Base-by-base conservation (phyloP, 768 basidiomycete species). In the Phaeotremella skinneri region DNA sequence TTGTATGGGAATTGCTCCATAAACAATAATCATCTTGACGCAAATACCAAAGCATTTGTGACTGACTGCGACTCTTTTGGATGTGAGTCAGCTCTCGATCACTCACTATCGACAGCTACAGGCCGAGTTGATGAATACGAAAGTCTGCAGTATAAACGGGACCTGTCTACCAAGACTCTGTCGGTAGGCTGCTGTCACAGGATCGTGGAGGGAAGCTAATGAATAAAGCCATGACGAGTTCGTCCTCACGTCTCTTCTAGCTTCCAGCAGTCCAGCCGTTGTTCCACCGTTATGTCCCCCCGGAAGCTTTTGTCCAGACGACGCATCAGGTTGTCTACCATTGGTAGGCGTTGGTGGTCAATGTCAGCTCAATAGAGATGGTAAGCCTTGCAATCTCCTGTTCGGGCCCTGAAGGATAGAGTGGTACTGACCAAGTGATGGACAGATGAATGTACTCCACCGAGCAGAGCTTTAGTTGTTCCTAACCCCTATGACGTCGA, bases 21-120 rank as follows among this genome's bases (percentile, higher is more conserved):
- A 0, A 45, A 26, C 11, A 58, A 63, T 34, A 65, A 69, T 41
- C 67, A 66, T 27, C 47, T 69, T 7, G 61, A 65, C 34, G 53
- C 47, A 21, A 50, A 61, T 55, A 65, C 63, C 32, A 66, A 69
- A 49, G 67, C 41, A 3, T 69, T 69, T 34, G 54, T 65, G 21
- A 63, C 67, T 20, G 64, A 69, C 25, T 69, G 67, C 37, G 67
- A 69, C 39, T 59, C 64, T 1, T 69, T 69, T 42, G 67, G 67
- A 34, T 69, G 67, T 66, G 32, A 55, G 67, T 62, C 2, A 41
- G 3, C 43, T 34, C 27, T 39, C 56, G 9, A 2, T 41, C 17
- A 3, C 16, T 25, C 11, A 2, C 11, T 13, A 29, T 16, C 37
- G 43, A 27, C 16, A 11, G 29, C 41, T 29, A 47, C 3, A 11